Evolutionary conservation across 148 eudicot genomes (phyloP).

Genomic region (Silene uniflora): DNA sequence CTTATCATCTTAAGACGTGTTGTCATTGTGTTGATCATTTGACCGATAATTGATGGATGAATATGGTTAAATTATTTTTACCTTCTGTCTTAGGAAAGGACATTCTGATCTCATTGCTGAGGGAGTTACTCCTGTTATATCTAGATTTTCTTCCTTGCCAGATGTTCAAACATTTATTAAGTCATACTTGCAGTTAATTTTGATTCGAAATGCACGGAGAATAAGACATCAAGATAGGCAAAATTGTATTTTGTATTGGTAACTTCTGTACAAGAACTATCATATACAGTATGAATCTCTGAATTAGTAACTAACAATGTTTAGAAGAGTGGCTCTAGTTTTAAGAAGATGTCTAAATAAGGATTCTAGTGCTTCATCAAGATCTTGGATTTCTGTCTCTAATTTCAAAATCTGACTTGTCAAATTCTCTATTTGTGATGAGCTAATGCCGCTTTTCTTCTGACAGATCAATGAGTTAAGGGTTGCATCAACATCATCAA

Average conservation of each 20-base stretch:
- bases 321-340: slow-evolving; percentile 11
- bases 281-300: slow-evolving; percentile 12
- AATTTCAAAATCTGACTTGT: not conserved
- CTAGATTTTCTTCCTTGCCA: not conserved
- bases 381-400: slow-evolving; percentile 7
- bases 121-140: not conserved
- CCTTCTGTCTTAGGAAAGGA: not conserved
- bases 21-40: not conserved
- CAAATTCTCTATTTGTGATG: not conserved
- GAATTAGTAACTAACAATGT: slow-evolving; percentile 41
- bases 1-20: not conserved
- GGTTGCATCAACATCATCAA: slow-evolving; percentile 2
- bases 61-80: not conserved
- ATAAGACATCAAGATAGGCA: not conserved
- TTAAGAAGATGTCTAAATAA: slow-evolving; percentile 14
- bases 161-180: not conserved
- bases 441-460: slow-evolving; percentile 2
- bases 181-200: not conserved
- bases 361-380: slow-evolving; percentile 8
- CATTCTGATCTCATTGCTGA: not conserved
- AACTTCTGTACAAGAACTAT: not conserved
- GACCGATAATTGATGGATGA: not conserved
- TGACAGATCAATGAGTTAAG: slow-evolving; percentile 9
- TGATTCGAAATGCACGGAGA: not conserved
- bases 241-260: slow-evolving; percentile 11